These are phyloP conservation scores for Aspergillus glaucus DNA, from an alignment of 2,329 filamentous ascomycete species.

Conservation along the genomic window DNA sequence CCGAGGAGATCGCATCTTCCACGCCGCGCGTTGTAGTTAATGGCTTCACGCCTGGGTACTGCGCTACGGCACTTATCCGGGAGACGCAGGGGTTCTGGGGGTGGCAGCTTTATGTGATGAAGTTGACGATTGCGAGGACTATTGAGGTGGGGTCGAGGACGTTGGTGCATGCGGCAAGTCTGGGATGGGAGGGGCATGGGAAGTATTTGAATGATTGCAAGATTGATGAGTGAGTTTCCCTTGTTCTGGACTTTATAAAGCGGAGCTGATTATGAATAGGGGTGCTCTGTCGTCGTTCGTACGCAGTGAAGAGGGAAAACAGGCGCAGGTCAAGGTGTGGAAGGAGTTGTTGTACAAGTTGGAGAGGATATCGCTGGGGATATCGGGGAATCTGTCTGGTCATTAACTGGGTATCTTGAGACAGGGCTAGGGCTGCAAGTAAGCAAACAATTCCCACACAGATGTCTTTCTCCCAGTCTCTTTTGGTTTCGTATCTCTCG, in stretches of 20 bases:
- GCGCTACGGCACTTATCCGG: neutral
- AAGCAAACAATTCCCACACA: too few species aligned
- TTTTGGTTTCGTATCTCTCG: too few species aligned
- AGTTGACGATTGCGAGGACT: neutral
- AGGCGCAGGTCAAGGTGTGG: neutral
- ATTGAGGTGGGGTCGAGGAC: neutral
- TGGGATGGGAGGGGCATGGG: neutral
- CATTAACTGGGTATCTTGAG: neutral
- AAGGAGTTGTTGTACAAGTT: neutral
- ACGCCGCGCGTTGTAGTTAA: neutral
- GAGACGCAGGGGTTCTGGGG: neutral
- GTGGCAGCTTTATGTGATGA: neutral
- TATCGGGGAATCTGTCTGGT: neutral
- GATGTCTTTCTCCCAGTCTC: too few species aligned
- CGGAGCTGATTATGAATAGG: neutral
- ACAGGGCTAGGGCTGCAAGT: neutral
- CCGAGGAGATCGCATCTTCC: neutral
- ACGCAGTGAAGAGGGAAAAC: neutral
- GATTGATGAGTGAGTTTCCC: neutral
- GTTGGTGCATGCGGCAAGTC: neutral
- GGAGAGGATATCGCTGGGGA: neutral
- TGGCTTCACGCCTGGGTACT: neutral
- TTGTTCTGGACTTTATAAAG: neutral
- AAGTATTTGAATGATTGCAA: neutral
- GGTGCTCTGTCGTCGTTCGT: neutral